Evolutionary conservation across 805 yeast genomes (phyloP).

Genomic region (Kregervanrija fluxuum): DNA sequence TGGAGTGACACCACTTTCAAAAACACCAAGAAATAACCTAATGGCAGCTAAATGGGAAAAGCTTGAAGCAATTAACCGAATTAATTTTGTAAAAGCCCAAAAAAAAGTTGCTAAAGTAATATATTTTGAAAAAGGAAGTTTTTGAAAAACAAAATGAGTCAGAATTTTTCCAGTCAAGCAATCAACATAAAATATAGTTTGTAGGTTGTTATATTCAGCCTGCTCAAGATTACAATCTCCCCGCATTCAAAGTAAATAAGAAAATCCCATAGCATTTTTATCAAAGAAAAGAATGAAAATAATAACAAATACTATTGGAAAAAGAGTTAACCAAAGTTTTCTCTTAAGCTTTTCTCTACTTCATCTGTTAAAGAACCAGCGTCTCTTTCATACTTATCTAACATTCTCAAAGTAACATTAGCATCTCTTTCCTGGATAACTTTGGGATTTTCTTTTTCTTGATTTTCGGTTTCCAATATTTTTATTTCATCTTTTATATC

Average conservation of each 20-base stretch:
- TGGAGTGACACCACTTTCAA: constrained; percentile 22
- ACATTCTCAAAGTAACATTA: constrained; percentile 10
- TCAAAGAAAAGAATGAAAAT: constrained; percentile 42
- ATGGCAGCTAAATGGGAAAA: constrained; percentile 28
- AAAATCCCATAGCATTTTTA: constrained; percentile 43
- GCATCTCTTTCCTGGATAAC: constrained; percentile 7
- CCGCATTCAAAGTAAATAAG: constrained; percentile 40
- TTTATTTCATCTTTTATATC: no score
- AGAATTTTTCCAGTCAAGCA: constrained; percentile 41
- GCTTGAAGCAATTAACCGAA: constrained; percentile 22
- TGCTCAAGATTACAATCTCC: constrained; percentile 37
- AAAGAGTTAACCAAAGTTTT: constrained; percentile 32
- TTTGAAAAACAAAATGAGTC: constrained; percentile 35
- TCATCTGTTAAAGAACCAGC: constrained; percentile 36
- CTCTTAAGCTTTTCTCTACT: constrained; percentile 32
- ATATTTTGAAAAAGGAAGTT: constrained; percentile 25
- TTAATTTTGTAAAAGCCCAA: constrained; percentile 28
- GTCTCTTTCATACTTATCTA: constrained; percentile 7
- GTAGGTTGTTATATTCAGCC: constrained; percentile 36
- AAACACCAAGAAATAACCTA: constrained; percentile 30
- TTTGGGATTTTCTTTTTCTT: not conserved
- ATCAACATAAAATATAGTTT: constrained; percentile 41
- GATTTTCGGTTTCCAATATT: no score
- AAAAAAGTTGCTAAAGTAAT: constrained; percentile 21
- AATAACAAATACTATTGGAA: constrained; percentile 30